These are phyloP conservation scores for Neonectria punicea DNA, from an alignment of 2,329 filamentous ascomycete species.

Conservation along the genomic window DNA sequence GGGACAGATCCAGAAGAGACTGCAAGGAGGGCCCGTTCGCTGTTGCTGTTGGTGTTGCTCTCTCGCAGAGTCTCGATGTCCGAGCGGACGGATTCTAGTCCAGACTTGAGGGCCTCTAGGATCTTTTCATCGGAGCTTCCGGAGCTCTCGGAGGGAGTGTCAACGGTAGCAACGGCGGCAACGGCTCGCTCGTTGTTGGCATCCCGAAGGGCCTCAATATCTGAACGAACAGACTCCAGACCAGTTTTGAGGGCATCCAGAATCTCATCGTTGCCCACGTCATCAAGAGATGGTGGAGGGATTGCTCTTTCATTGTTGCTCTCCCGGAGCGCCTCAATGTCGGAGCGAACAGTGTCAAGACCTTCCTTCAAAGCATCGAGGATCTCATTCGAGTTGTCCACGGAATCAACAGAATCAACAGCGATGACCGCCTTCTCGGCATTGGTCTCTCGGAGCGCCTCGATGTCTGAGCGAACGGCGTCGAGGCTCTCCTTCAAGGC, in stretches of 20 bases:
- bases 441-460: conserved; percentile 66
- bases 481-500: conserved; percentile 53
- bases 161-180: conserved; percentile 51
- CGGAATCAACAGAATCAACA: conserved; percentile 49
- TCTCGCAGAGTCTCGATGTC: conserved; percentile 82
- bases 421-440: conserved; percentile 61
- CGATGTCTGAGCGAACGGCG: conserved; percentile 38
- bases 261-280: conserved; percentile 82
- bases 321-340: conserved; percentile 71
- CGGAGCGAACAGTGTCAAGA: conserved; percentile 74
- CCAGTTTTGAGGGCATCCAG: conserved; percentile 85
- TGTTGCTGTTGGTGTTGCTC: conserved; percentile 56
- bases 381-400: conserved; percentile 73
- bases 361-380: conserved; percentile 85
- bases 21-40: conserved; percentile 59
- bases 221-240: conserved; percentile 74
- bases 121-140: conserved; percentile 71
- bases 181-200: conserved; percentile 74
- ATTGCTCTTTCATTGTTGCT: conserved; percentile 78
- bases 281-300: conserved; percentile 63
- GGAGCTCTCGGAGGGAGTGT: conserved; percentile 1
- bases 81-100: conserved; percentile 75
- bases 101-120: conserved; percentile 83
- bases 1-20: conserved; percentile 34
- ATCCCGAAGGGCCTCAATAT: conserved; percentile 74